Conservation (phyloP, 2,329 filamentous ascomycete species). For the Ophiostoma piceae region DNA sequence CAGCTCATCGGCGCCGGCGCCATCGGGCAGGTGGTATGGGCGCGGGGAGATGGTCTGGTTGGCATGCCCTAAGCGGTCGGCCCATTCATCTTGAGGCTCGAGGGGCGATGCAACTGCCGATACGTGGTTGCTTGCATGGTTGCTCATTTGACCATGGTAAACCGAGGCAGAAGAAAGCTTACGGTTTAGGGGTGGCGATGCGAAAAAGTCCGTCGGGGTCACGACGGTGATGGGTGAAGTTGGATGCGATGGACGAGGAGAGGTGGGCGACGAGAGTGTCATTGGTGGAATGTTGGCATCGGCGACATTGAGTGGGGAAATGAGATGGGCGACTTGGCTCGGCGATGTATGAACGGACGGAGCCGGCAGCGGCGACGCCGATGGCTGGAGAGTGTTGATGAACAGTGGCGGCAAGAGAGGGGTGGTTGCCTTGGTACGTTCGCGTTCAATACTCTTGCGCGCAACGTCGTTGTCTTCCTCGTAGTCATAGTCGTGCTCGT, state of each 20-base stretch:
- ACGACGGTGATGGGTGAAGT: background rate
- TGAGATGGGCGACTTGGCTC: constrained; percentile 53
- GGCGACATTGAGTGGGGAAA: background rate
- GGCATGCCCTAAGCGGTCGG: constrained; percentile 77
- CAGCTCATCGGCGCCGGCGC: constrained; percentile 51
- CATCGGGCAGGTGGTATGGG: constrained; percentile 56
- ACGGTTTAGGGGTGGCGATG: constrained; percentile 70
- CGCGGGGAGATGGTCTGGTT: constrained; percentile 84
- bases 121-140: constrained; percentile 56
- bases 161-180: constrained; percentile 76
- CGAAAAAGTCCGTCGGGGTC: constrained; percentile 29
- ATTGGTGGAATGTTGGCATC: constrained; percentile 19
- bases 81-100: constrained; percentile 69
- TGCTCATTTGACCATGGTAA: constrained; percentile 40
- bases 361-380: constrained; percentile 36
- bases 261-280: constrained; percentile 17
- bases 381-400: constrained; percentile 45
- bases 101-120: constrained; percentile 31
- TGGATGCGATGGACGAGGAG: background rate
- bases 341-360: constrained; percentile 63
- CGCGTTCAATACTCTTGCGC: constrained; percentile 51
- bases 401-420: constrained; percentile 80
- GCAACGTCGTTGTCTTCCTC: constrained; percentile 46
- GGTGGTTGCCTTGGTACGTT: constrained; percentile 63
- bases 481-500: constrained; percentile 34